Evolutionary conservation across 2,329 filamentous ascomycete genomes (phyloP).

Genomic region (Didymellaceae sp.): DNA sequence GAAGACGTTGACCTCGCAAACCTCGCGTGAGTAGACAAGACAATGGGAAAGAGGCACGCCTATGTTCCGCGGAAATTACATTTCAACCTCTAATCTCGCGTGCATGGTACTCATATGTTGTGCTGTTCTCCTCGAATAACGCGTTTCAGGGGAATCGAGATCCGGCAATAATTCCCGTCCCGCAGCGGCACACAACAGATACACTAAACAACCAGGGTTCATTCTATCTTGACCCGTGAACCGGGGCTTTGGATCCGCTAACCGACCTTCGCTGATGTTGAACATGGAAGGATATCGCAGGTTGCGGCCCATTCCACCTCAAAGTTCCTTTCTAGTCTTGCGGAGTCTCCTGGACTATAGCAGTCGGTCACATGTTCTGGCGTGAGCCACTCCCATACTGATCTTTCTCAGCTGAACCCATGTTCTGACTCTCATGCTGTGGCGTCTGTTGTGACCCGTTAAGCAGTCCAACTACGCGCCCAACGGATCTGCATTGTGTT

Average conservation of each 20-base stretch:
- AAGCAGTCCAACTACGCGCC: too few relatives aligned
- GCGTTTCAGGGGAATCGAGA: background rate
- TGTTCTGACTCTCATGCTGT: too few relatives aligned
- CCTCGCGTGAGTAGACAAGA: too few relatives aligned
- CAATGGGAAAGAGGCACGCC: too few relatives aligned
- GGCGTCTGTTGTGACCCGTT: background rate
- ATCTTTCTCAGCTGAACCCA: too few relatives aligned
- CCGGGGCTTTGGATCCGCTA: background rate
- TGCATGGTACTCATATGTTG: background rate
- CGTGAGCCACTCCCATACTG: too few relatives aligned
- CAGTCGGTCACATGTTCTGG: too few relatives aligned
- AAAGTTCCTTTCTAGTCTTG: too few relatives aligned
- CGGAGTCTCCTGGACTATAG: too few relatives aligned
- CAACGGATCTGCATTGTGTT: too few relatives aligned
- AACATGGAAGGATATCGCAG: too few relatives aligned
- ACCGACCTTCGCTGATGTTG: background rate
- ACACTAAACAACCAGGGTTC: background rate
- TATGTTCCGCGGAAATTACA: conserved; percentile 6
- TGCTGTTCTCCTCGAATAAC: background rate
- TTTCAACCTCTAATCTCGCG: background rate
- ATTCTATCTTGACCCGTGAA: background rate
- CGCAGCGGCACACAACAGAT: background rate
- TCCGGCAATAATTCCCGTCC: background rate
- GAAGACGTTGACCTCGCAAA: background rate
- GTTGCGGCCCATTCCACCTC: too few relatives aligned